Evolutionary conservation across 805 yeast species (phyloP).

Genomic region (Ogataea chonburiensis): DNA sequence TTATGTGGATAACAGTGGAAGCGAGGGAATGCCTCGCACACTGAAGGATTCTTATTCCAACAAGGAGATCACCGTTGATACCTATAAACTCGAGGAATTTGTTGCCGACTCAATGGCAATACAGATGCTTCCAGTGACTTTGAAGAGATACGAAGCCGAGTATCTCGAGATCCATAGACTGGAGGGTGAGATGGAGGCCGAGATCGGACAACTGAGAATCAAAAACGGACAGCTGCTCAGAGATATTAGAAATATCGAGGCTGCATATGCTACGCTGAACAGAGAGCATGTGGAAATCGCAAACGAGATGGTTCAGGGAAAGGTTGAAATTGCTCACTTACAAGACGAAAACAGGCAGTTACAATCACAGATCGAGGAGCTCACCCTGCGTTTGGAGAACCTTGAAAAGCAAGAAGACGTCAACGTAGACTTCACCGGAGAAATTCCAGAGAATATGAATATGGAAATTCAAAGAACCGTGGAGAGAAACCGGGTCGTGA

Average conservation of each 20-base stretch:
- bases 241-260: conserved; percentile 71
- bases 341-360: conserved; percentile 72
- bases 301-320: conserved; percentile 79
- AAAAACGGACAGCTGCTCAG: conserved; percentile 71
- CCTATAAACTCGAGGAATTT: conserved; percentile 68
- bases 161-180: conserved; percentile 66
- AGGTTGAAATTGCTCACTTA: conserved; percentile 71
- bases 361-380: conserved; percentile 44
- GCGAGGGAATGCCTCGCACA: conserved; percentile 11
- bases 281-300: conserved; percentile 84
- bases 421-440: conserved; percentile 30
- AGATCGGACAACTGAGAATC: conserved; percentile 55
- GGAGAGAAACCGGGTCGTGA: conserved; percentile 63
- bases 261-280: conserved; percentile 65
- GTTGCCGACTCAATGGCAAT: conserved; percentile 78
- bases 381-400: conserved; percentile 41
- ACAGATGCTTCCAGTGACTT: conserved; percentile 66
- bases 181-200: conserved; percentile 64
- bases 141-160: conserved; percentile 71
- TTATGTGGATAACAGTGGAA: conserved; percentile 46
- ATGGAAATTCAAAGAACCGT: conserved; percentile 57
- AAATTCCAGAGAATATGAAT: conserved; percentile 36
- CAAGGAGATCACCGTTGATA: conserved; percentile 23
- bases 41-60: conserved; percentile 19
- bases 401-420: conserved; percentile 31